Evolutionary conservation across 768 basidiomycete genomes (phyloP).

Genomic region (Inosperma sp.): DNA sequence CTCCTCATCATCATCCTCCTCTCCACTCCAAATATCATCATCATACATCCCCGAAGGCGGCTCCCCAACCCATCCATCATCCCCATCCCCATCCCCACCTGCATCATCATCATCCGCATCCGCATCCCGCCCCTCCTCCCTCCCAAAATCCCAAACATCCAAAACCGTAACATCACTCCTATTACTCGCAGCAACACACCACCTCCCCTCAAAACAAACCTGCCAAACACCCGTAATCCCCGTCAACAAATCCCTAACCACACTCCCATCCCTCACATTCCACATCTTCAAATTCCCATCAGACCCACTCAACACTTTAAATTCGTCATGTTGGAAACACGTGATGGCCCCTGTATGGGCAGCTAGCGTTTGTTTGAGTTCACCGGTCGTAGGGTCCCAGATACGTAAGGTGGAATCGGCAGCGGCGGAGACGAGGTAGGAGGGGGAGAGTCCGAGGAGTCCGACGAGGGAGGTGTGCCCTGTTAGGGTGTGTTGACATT

Average conservation of each 20-base stretch:
- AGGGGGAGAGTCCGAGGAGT: conserved; percentile 83
- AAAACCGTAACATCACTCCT: conserved; percentile 70
- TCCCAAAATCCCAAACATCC: conserved; percentile 89
- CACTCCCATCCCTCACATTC: conserved; percentile 84
- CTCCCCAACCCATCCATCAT: conserved; percentile 1
- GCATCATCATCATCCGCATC: neutral
- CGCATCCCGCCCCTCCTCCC: conserved; percentile 59
- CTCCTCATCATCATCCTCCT: neutral
- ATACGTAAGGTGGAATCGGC: conserved; percentile 93
- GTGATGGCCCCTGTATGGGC: conserved; percentile 98
- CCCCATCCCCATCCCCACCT: conserved; percentile 1
- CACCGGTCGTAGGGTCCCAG: conserved; percentile 87
- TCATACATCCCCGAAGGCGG: conserved; percentile 3
- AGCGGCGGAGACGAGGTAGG: conserved; percentile 90
- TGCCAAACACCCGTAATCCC: conserved; percentile 98
- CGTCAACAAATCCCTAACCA: conserved; percentile 83
- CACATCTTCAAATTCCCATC: conserved; percentile 98
- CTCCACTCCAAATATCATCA: conserved; percentile 2
- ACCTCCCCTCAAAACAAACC: conserved; percentile 89
- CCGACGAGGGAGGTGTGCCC: conserved; percentile 97
- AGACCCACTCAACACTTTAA: conserved; percentile 91
- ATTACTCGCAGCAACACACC: conserved; percentile 93
- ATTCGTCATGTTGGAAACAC: conserved; percentile 98
- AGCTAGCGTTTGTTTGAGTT: conserved; percentile 73
- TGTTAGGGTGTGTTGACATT: conserved; percentile 72